Conservation (phyloP, 2,329 filamentous ascomycete genomes). For the Cladophialophora carrionii region DNA sequence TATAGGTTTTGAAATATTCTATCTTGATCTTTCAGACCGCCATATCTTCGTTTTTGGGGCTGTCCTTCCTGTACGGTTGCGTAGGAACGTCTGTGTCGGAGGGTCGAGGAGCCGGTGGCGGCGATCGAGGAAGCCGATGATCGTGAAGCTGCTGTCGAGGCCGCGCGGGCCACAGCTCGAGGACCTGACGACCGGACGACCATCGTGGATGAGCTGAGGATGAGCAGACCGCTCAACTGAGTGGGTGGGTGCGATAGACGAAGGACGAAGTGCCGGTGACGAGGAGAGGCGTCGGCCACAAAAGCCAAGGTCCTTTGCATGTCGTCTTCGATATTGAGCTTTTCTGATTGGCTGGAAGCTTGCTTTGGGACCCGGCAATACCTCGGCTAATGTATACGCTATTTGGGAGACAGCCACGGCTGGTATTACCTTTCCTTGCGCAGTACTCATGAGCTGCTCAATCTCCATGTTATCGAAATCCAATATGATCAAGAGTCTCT, state of each 20-base stretch:
- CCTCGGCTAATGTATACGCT: slow-evolving; percentile 1
- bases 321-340: slow-evolving; percentile 29
- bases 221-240: slow-evolving; percentile 11
- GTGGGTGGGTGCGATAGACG: slow-evolving; percentile 1
- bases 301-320: slow-evolving; percentile 13
- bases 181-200: slow-evolving; percentile 40
- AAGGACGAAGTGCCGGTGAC: background rate
- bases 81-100: slow-evolving; percentile 67
- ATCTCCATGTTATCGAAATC: background rate
- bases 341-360: slow-evolving; percentile 22
- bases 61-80: slow-evolving; percentile 78
- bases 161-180: slow-evolving; percentile 40
- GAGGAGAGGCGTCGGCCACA: slow-evolving; percentile 2
- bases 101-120: slow-evolving; percentile 39
- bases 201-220: slow-evolving; percentile 27
- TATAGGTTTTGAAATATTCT: slow-evolving; percentile 99
- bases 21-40: slow-evolving; percentile 92
- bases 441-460: too few species aligned
- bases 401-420: background rate
- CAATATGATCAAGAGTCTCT: background rate
- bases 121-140: slow-evolving; percentile 41
- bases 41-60: slow-evolving; percentile 70
- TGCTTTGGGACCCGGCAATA: slow-evolving; percentile 7
- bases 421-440: background rate
- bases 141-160: slow-evolving; percentile 51